Base-by-base conservation (phyloP, 164 flowering plant genomes). In the Liriodendron chinense region DNA sequence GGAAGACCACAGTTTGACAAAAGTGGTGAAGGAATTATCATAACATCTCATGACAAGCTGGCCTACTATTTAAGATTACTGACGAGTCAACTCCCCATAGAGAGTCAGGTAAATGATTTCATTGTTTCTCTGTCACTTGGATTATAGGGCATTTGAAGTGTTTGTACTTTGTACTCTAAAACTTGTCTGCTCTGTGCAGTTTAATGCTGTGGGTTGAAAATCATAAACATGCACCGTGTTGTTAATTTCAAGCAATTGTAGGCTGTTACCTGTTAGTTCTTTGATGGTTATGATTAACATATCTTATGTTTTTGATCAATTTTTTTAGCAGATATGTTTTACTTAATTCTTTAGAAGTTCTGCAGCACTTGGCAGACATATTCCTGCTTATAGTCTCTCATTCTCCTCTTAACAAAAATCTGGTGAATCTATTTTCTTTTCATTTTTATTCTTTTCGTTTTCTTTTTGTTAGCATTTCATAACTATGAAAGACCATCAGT, bases 1-100 rank as follows among this genome's bases (percentile, higher is more conserved):
- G 99, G 99, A 76, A 89, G 99, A 72, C 99, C 99, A 70, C 99
- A 96, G 76, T 96, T 94, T 88, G 99, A 96, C 78, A 94, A 88
- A 84, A 94, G 99, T 84, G 99, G 99, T 74, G 99, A 96, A 83
- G 98, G 99, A 73, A 96, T 96, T 75, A 94, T 96, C 68, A 94
- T 96, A 34, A 96, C 99, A 25, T 83, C 94, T 74, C 98, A 96
- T 83, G 98, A 96, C 70, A 96, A 94, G 77, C 87, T 96, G 75
- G 92, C 98, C 20, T 85, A 94, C 83, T 96, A 94, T 88, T 77
- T 96, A 72, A 87, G 98, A 23, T 77, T 96, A 73, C 75, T 96
- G 69, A 96, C 98, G 5, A 90, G 92, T 86, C 99, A 96, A 84
- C 98, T 96, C 18, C 99, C 99, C 20, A 96, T 96, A 22, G 99